These are phyloP conservation scores for Pythium sp. DNA, from an alignment of 352 stramenopile genomes.

Conservation along the genomic window DNA sequence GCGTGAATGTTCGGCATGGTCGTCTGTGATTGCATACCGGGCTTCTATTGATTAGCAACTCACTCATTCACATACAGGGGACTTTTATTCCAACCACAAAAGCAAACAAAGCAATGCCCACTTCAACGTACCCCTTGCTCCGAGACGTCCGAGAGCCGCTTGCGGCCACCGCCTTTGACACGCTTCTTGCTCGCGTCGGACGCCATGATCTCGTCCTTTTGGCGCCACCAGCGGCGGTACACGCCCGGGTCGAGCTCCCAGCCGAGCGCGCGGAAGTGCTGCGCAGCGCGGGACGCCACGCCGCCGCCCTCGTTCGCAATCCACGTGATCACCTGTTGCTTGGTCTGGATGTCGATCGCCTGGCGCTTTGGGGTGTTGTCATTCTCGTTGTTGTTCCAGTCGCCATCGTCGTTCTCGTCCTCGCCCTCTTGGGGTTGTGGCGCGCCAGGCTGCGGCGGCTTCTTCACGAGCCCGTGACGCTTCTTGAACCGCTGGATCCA, in stretches of 20 bases:
- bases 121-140: not conserved
- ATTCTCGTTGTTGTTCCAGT: not conserved
- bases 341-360: constrained; percentile 15
- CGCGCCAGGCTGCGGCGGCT: not conserved
- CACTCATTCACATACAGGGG: not conserved
- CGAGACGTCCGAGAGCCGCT: constrained; percentile 12
- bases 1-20: constrained; percentile 8
- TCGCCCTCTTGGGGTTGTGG: not conserved
- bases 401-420: not conserved
- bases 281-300: constrained; percentile 13
- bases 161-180: constrained; percentile 11
- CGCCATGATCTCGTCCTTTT: constrained; percentile 13
- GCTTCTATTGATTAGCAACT: constrained; percentile 4
- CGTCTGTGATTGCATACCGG: constrained; percentile 6
- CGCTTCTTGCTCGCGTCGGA: constrained; percentile 13
- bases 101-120: not conserved
- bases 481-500: constrained; percentile 18
- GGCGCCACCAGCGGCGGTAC: constrained; percentile 16
- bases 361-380: constrained; percentile 6
- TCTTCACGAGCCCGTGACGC: constrained; percentile 6
- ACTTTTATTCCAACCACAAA: constrained; percentile 4
- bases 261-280: constrained; percentile 12
- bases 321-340: constrained; percentile 14
- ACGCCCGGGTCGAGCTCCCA: constrained; percentile 8
- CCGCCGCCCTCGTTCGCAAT: constrained; percentile 12